Percentiles rank a stretch among this genome's conserved stretches.
These are phyloP conservation scores for Wolfiporia cocos DNA, from an alignment of 1,284 basidiomycete genomes.

Conservation along the genomic window DNA sequence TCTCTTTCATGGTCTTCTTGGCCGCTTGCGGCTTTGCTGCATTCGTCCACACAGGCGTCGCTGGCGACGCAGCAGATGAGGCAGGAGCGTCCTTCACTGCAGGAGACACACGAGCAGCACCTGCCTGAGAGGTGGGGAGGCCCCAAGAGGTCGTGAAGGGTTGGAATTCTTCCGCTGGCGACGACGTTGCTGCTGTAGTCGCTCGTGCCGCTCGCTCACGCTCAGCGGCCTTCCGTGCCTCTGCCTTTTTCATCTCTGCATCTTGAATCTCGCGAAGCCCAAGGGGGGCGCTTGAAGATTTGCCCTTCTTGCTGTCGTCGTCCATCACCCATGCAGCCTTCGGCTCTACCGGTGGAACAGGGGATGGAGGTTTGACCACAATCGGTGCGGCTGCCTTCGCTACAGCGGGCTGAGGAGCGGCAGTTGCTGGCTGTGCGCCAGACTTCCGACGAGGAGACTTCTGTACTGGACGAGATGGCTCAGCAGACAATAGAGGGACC, in stretches of 20 bases:
- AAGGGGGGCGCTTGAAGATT: constrained; percentile 39
- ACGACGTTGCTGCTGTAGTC: constrained; percentile 31
- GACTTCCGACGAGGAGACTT: constrained; percentile 26
- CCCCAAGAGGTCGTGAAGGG: constrained; percentile 74
- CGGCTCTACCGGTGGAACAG: constrained; percentile 26
- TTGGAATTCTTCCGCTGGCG: constrained; percentile 46
- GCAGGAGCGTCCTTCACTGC: constrained; percentile 39
- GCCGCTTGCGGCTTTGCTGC: constrained; percentile 43
- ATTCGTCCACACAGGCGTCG: constrained; percentile 63
- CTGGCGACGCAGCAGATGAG: constrained; percentile 27
- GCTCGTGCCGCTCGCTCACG: constrained; percentile 54
- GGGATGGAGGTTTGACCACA: constrained; percentile 19
- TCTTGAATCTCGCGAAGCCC: constrained; percentile 95
- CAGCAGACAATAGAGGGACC: constrained; percentile 5
- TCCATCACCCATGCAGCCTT: constrained; percentile 60
- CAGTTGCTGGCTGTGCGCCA: constrained; percentile 15
- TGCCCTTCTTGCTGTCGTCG: constrained; percentile 55
- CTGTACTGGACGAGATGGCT: constrained; percentile 9
- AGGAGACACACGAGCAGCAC: constrained; percentile 38
- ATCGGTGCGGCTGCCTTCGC: constrained; percentile 10
- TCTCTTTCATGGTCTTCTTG: constrained; percentile 98
- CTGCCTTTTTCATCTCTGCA: constrained; percentile 79
- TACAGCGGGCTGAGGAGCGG: constrained; percentile 18
- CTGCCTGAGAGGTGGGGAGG: constrained; percentile 66
- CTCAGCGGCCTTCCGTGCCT: constrained; percentile 66